Evolutionary conservation across 345 rosid species (phyloP).

Genomic region (Trapa bicornis): DNA sequence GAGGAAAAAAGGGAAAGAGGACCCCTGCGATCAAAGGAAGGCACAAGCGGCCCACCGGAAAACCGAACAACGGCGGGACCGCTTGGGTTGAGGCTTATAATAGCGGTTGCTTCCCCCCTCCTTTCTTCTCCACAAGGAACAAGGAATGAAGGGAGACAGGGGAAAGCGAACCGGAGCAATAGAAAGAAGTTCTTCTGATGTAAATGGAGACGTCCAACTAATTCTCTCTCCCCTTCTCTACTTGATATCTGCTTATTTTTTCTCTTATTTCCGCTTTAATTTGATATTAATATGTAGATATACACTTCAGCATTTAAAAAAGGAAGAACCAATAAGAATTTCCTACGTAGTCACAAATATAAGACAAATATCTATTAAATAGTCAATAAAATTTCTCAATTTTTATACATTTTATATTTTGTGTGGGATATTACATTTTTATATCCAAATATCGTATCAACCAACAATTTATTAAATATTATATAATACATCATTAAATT

Average conservation of each 20-base stretch:
- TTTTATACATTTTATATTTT: no score
- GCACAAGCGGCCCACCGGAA: background rate
- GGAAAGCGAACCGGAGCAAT: constrained; percentile 7
- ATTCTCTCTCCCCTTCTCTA: constrained; percentile 5
- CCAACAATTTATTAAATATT: no score
- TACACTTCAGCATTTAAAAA: background rate
- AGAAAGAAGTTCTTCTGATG: background rate
- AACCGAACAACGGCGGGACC: background rate
- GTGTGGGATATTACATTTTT: no score
- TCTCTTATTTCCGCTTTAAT: background rate
- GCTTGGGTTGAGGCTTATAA: background rate
- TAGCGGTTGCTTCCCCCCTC: constrained; percentile 6
- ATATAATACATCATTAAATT: no score
- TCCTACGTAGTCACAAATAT: background rate
- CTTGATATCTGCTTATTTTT: background rate
- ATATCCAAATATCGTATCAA: no score
- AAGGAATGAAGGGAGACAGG: constrained; percentile 23
- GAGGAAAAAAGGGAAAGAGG: background rate
- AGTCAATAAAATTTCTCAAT: no score
- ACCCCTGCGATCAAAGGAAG: background rate
- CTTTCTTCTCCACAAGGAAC: constrained; percentile 17
- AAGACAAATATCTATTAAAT: background rate
- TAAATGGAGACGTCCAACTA: constrained; percentile 8
- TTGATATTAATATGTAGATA: background rate
- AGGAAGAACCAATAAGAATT: background rate